Base-by-base conservation (phyloP, 2,329 filamentous ascomycete genomes). In the Hypoxylon sp. region DNA sequence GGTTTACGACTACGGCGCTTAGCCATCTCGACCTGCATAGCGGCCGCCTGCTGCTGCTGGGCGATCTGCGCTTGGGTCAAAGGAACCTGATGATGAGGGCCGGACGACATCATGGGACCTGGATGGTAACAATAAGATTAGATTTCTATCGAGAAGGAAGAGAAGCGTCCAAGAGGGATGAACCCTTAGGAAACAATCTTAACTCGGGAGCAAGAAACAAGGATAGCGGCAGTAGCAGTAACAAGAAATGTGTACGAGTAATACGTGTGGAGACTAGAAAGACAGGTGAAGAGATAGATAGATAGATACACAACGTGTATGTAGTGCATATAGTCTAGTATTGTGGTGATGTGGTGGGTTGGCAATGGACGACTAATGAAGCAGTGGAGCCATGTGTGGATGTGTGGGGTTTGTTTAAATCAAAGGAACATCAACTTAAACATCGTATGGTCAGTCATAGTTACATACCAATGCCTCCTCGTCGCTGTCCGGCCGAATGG, bases 1-100 rank as follows among this genome's bases (percentile, higher is more conserved):
- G 94, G 94, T 73, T 93, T 95, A 68, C 87, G 86, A 67, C 90
- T 91, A 62, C 90, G 86, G 55, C 91, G 85, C 71, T 92, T 91
- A 34, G 88, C 86, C 57, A 84, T 78, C 69, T 90, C 87, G 61
- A 78, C 74, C 67, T 77, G 75, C 40, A 72, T 77, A 16, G 75
- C 76, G 51, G 78, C 75, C 26, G 74, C 71, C 54, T 79, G 78
- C 57, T 82, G 79, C 55, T 82, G 77, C 58, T 75, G 72, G 21
- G 69, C 71, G 51, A 80, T 72, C 63, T 83, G 79, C n/a, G 78
- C 76, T 58, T 78, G 78, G 36, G 78, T 82, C 55, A 82, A 68
- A 27, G 78, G 76, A 30, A 78, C 73, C 26, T 75, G 73, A 41
- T 74, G 77, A 61, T 81, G 79, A 52, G 78, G 75, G 32, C 76